Base-by-base conservation (phyloP, 805 yeast species). In the Candida piceae region DNA sequence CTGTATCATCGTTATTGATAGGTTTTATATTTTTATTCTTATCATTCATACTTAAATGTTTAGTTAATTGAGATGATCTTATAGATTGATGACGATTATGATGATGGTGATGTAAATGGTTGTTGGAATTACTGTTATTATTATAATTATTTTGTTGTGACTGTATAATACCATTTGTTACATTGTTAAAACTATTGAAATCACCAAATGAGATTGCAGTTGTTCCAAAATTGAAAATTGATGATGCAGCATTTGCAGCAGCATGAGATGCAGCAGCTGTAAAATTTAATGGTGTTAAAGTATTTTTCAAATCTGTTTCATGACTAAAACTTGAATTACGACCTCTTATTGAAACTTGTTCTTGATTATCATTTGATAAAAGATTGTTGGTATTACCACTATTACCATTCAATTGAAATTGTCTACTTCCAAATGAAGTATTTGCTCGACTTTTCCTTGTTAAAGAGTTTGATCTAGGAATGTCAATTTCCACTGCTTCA, bases 401-500 rank as follows among this genome's bases (percentile, higher is more conserved):
- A 10, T 22, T 22, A 8, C 13, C 34, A 24, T 16, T 31, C 6
- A 31, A 25, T 17, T 45, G 47, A 31, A 36, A 44, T 5, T 49
- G 37, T 35, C 54, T 36, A 17, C 24, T 38, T 4, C 40, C 44
- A 23, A 37, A 22, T 23, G 43, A 12, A 2, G 53, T 52, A 29
- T 35, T 46, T 25, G 44, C 46, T 36, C 57, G 50, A 41, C 34
- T 43, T 33, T 41, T 53, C 45, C 46, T 51, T 42, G 27, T 64
- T 40, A 32, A 53, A 3, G 53, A 48, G 27, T 40, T 50, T 7
- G 51, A 39, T 27, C 58, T 50, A 2, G 59, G 57, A 5, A 55
- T 62, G 3, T 82, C 81, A 19, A 85, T 84, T 51, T 84, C 93
- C 2, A 84, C 74, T 0, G 90, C 74, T 48, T 80, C 93, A 6